Evolutionary conservation across 2,329 filamentous ascomycete species (phyloP).

Genomic region (Penicillium sp.): DNA sequence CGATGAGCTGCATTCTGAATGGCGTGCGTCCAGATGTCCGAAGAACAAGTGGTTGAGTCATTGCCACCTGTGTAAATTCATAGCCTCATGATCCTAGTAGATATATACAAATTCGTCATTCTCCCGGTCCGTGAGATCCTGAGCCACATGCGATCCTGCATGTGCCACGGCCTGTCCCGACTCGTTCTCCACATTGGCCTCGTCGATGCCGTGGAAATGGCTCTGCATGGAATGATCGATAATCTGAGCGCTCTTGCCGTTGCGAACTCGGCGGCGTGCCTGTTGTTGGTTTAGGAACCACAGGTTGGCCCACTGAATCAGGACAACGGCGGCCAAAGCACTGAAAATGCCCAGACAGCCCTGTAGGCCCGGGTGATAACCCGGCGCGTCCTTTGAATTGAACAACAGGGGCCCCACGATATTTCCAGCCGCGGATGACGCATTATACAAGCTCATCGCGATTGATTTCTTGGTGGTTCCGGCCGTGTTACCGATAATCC

Average conservation of each 20-base stretch:
- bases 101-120: conserved; percentile 69
- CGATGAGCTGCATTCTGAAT: too few species aligned
- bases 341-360: conserved; percentile 49
- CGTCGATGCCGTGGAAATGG: conserved; percentile 43
- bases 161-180: conserved; percentile 17
- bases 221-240: conserved; percentile 61
- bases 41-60: too few species aligned
- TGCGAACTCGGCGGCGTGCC: conserved; percentile 52
- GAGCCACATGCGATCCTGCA: conserved; percentile 52
- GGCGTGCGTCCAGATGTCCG: too few species aligned
- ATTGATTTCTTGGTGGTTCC: conserved; percentile 66
- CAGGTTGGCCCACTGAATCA: conserved; percentile 56
- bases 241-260: conserved; percentile 60
- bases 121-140: conserved; percentile 62
- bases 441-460: conserved; percentile 63
- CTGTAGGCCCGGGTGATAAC: conserved; percentile 57
- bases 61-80: too few species aligned
- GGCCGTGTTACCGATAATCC: conserved; percentile 67
- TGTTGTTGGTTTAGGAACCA: conserved; percentile 55
- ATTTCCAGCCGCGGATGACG: conserved; percentile 61
- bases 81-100: too few species aligned
- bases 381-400: conserved; percentile 55
- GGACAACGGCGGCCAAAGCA: conserved; percentile 52
- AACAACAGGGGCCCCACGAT: conserved; percentile 66
- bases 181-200: conserved; percentile 14